These are phyloP conservation scores for Alternaria alternata DNA, from an alignment of 2,329 filamentous ascomycete genomes.

Conservation along the genomic window DNA sequence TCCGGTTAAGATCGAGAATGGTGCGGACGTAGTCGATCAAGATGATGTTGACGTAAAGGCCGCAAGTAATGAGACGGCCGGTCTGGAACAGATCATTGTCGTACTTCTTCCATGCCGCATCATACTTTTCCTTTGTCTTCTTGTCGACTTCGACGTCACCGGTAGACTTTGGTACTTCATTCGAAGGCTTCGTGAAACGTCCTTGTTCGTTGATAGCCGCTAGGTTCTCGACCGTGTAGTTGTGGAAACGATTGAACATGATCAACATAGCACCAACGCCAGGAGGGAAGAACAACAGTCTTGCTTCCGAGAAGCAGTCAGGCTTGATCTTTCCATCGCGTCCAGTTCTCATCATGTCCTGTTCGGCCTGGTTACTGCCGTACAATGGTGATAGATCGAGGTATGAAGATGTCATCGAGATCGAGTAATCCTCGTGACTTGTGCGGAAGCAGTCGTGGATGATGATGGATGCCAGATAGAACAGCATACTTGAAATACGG, in stretches of 20 bases:
- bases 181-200: constrained; percentile 73
- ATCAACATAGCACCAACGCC: constrained; percentile 74
- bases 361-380: constrained; percentile 72
- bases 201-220: constrained; percentile 86
- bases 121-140: constrained; percentile 33
- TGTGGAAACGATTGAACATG: constrained; percentile 80
- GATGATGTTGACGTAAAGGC: constrained; percentile 63
- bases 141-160: constrained; percentile 55
- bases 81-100: constrained; percentile 62
- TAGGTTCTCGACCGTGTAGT: constrained; percentile 80
- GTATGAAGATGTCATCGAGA: constrained; percentile 75
- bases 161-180: constrained; percentile 30
- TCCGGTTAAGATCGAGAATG: constrained; percentile 68
- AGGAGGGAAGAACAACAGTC: constrained; percentile 71
- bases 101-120: constrained; percentile 46
- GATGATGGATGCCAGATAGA: constrained; percentile 76
- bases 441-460: constrained; percentile 71
- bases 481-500: constrained; percentile 77
- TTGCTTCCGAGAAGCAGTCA: constrained; percentile 72
- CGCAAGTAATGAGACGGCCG: constrained; percentile 60
- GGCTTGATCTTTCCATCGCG: constrained; percentile 74
- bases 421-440: constrained; percentile 67
- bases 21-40: constrained; percentile 63
- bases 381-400: constrained; percentile 78
- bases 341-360: constrained; percentile 70